phyloP scores from a whole-genome alignment of 768 basidiomycete genomes.

The Amanita rubescens region DNA sequence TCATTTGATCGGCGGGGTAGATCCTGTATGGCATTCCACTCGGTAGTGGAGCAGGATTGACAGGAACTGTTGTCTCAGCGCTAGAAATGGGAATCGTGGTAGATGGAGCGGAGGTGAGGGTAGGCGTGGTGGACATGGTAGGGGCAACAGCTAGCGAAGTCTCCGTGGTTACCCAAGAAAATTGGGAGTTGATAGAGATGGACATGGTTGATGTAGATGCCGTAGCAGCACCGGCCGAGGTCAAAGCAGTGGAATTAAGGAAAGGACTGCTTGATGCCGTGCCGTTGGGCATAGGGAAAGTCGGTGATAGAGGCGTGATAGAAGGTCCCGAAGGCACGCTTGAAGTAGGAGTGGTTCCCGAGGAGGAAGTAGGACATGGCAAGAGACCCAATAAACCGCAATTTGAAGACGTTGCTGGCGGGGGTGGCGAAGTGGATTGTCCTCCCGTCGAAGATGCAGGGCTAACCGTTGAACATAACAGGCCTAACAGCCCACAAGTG shows the following conservation, averaged over 20 bases:
- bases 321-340: neutral
- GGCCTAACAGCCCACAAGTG: neutral
- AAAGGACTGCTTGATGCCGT: conserved; percentile 9
- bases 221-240: neutral
- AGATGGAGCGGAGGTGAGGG: conserved; percentile 37
- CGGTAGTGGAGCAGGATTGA: conserved; percentile 40
- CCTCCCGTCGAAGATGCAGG: neutral
- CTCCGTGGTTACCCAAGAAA: conserved; percentile 38
- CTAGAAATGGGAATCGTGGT: conserved; percentile 22
- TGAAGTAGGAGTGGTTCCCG: neutral
- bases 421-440: neutral
- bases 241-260: conserved; percentile 17
- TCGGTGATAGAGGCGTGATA: conserved; percentile 3
- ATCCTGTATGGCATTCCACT: conserved; percentile 55
- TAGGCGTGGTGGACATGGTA: conserved; percentile 27
- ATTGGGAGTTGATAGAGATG: conserved; percentile 28
- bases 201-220: conserved; percentile 2
- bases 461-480: neutral
- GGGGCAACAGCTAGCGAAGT: conserved; percentile 34
- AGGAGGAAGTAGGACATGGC: neutral
- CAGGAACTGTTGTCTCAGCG: conserved; percentile 18
- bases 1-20: conserved; percentile 31
- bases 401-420: neutral
- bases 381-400: neutral
- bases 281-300: conserved; percentile 13